phyloP scores from a whole-genome alignment of 805 yeast species.

The Metschnikowia lunata region DNA sequence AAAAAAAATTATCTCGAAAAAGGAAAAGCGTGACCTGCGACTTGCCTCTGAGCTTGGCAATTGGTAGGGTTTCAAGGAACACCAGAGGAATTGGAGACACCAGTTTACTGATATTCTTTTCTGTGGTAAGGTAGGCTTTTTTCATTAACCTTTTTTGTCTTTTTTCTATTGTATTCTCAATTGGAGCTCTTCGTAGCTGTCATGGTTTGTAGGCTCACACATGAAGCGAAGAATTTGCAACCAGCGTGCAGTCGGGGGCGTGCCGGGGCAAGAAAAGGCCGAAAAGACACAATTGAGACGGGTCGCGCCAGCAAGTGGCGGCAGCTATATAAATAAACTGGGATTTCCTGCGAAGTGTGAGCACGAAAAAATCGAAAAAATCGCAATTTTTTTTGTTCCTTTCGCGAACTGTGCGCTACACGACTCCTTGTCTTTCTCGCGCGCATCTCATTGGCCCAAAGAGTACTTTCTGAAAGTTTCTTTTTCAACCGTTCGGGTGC shows the following conservation, averaged over 20 bases:
- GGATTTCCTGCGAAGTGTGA: slow-evolving; percentile 18
- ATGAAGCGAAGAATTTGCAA: slow-evolving; percentile 1
- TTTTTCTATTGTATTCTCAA: too few species aligned
- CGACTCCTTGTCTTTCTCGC: slow-evolving; percentile 6
- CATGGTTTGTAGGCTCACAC: slow-evolving; percentile 1
- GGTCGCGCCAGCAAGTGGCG: slow-evolving; percentile 20
- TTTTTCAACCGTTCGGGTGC: slow-evolving; percentile 7
- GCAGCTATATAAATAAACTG: slow-evolving; percentile 20
- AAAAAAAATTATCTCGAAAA: not conserved
- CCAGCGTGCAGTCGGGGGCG: slow-evolving; percentile 15
- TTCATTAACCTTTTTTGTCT: too few species aligned
- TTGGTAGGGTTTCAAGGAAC: too few species aligned
- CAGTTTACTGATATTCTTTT: too few species aligned
- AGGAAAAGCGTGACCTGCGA: slow-evolving; percentile 6
- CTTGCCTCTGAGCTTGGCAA: too few species aligned
- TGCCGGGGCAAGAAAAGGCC: slow-evolving; percentile 11
- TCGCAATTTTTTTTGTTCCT: slow-evolving; percentile 11
- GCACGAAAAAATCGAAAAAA: slow-evolving; percentile 14
- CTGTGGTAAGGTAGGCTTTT: too few species aligned
- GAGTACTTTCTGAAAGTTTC: not conserved
- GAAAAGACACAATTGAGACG: slow-evolving; percentile 7
- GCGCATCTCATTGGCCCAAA: slow-evolving; percentile 8
- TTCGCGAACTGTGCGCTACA: slow-evolving; percentile 13
- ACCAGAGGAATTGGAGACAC: too few species aligned
- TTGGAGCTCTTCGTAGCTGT: not conserved